Percentiles rank a stretch among this genome's conserved stretches.
Conservation (phyloP, 306 rosid species). For the Cucurbita maxima region DNA sequence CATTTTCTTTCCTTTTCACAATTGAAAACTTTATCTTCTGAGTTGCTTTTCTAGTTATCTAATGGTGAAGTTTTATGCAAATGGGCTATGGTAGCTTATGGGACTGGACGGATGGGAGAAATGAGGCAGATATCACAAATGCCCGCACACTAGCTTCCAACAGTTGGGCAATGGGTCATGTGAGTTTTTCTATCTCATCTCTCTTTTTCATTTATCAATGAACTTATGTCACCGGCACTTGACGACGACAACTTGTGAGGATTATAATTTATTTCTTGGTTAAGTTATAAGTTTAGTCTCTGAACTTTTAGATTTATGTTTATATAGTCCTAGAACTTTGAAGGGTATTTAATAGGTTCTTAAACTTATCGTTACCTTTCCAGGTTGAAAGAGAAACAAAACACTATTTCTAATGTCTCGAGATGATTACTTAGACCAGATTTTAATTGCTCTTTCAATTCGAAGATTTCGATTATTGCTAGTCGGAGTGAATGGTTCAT, state of each 20-base stretch:
- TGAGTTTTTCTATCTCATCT: conserved; percentile 18
- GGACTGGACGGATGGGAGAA: conserved; percentile 67
- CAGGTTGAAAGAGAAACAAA: not conserved
- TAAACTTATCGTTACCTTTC: too few relatives aligned
- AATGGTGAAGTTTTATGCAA: not conserved
- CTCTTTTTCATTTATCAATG: not conserved
- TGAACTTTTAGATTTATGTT: not conserved
- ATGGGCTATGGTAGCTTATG: conserved; percentile 41
- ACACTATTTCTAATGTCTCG: not conserved
- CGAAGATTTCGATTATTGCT: not conserved
- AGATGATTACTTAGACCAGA: not conserved
- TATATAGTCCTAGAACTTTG: too few relatives aligned
- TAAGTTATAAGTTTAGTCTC: not conserved
- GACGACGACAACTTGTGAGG: too few relatives aligned
- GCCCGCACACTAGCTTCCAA: conserved; percentile 70
- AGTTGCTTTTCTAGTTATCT: not conserved
- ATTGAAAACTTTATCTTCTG: not conserved
- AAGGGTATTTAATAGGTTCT: not conserved
- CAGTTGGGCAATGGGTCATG: conserved; percentile 50
- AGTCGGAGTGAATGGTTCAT: not conserved
- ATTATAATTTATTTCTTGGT: not conserved
- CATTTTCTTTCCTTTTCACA: not conserved
- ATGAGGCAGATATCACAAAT: conserved; percentile 50
- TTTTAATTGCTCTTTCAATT: not conserved
- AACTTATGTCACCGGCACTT: not conserved